Percentiles rank a stretch among this genome's conserved stretches.
phyloP scores from a whole-genome alignment of 73 alveolate genomes.

The Uronychia binucleata region DNA sequence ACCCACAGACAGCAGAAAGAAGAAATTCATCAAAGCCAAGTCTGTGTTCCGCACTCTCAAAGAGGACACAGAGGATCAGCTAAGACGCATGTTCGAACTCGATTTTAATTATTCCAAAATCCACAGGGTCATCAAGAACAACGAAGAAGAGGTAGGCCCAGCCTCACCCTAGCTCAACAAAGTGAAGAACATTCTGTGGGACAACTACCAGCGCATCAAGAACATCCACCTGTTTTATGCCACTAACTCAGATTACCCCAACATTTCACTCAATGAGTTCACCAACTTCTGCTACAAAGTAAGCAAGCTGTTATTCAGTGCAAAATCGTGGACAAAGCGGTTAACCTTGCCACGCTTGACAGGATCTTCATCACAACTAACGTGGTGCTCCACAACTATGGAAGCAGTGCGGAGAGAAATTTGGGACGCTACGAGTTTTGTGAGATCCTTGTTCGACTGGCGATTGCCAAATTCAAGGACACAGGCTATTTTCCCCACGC shows the following conservation, averaged over 20 bases:
- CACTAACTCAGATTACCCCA: conserved; percentile 39
- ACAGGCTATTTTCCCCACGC: conserved; percentile 17
- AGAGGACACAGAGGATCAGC: conserved; percentile 50
- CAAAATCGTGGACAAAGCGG: conserved; percentile 61
- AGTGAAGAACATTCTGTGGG: conserved; percentile 27
- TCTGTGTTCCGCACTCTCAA: conserved; percentile 44
- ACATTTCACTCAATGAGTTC: conserved; percentile 59
- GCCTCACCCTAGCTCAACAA: background rate
- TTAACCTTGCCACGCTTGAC: conserved; percentile 52
- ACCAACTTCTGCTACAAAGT: conserved; percentile 50
- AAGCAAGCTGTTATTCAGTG: conserved; percentile 19
- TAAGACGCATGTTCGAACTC: conserved; percentile 60
- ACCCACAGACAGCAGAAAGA: conserved; percentile 25
- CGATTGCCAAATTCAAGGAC: conserved; percentile 49
- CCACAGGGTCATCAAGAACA: conserved; percentile 44
- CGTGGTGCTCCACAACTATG: conserved; percentile 32
- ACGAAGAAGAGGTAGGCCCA: conserved; percentile 15
- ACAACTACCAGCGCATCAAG: conserved; percentile 22
- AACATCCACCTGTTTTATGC: conserved; percentile 19
- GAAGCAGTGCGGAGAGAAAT: conserved; percentile 49
- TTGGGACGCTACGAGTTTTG: conserved; percentile 64
- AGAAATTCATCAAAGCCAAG: conserved; percentile 18
- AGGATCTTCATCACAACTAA: conserved; percentile 69
- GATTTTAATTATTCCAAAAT: conserved; percentile 57
- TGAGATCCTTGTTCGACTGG: conserved; percentile 65